These are phyloP conservation scores for Acrodontium crateriforme DNA, from an alignment of 2,329 filamentous ascomycete genomes.

Conservation along the genomic window DNA sequence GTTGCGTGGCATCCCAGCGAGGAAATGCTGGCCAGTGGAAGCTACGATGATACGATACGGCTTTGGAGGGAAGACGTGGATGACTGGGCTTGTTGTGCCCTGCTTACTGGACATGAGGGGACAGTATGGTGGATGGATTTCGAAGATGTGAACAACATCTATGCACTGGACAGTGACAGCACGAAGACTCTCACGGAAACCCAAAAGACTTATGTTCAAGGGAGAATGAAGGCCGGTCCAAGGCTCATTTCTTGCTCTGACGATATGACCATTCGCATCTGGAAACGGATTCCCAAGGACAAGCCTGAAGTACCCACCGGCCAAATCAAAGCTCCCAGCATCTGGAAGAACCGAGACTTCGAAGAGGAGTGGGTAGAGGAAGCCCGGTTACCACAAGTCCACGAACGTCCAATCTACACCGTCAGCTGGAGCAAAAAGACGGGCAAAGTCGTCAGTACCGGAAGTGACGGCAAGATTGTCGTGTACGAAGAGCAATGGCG, in stretches of 20 bases:
- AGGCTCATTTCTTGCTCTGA: slow-evolving; percentile 75
- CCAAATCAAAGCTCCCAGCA: slow-evolving; percentile 65
- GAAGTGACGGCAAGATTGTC: slow-evolving; percentile 70
- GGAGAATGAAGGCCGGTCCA: slow-evolving; percentile 30
- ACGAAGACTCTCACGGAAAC: slow-evolving; percentile 17
- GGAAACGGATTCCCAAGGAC: slow-evolving; percentile 51
- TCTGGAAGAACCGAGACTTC: slow-evolving; percentile 58
- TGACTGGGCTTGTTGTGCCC: slow-evolving; percentile 83
- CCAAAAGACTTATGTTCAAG: slow-evolving; percentile 23
- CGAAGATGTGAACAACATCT: slow-evolving; percentile 32
- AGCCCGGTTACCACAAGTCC: slow-evolving; percentile 56
- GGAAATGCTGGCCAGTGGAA: slow-evolving; percentile 72
- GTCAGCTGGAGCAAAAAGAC: slow-evolving; percentile 67
- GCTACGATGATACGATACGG: slow-evolving; percentile 84
- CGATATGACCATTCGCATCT: slow-evolving; percentile 66
- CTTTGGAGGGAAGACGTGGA: slow-evolving; percentile 84
- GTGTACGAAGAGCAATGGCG: slow-evolving; percentile 56
- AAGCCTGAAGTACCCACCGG: slow-evolving; percentile 30
- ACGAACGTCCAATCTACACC: slow-evolving; percentile 73
- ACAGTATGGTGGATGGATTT: slow-evolving; percentile 84
- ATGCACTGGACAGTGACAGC: slow-evolving; percentile 11
- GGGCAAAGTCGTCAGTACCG: slow-evolving; percentile 72
- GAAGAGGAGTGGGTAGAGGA: slow-evolving; percentile 79
- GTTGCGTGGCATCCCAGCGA: slow-evolving; percentile 79
- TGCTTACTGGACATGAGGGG: slow-evolving; percentile 64